Evolutionary conservation across 352 stramenopile genomes (phyloP).

Genomic region (Globisporangium lucens): DNA sequence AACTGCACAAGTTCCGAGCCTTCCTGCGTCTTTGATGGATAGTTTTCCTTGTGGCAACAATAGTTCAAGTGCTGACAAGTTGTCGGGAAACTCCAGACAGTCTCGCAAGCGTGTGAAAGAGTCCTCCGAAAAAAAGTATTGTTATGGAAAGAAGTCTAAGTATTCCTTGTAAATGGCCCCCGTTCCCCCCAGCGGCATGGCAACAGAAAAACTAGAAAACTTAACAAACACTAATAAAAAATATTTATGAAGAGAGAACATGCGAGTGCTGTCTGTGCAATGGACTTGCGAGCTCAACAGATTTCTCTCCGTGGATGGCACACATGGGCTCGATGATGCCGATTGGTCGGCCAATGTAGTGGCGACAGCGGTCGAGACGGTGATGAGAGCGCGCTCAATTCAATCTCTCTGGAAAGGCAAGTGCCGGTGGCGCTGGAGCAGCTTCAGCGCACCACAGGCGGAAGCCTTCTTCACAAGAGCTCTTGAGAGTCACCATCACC

Average conservation of each 20-base stretch:
- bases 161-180: conserved; percentile 51
- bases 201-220: conserved; percentile 73
- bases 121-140: conserved; percentile 42
- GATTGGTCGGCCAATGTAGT: neutral
- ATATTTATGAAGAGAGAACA: conserved; percentile 44
- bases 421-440: neutral
- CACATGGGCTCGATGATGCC: neutral
- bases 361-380: neutral
- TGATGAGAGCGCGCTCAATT: neutral
- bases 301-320: neutral
- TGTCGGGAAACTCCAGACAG: conserved; percentile 42
- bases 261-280: neutral
- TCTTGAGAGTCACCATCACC: too few species aligned
- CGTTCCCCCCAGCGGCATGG: conserved; percentile 9
- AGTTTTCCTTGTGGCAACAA: conserved; percentile 60
- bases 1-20: conserved; percentile 36
- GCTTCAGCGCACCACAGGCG: neutral
- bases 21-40: conserved; percentile 38
- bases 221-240: conserved; percentile 49
- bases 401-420: neutral
- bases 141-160: conserved; percentile 59
- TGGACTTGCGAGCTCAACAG: neutral
- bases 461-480: too few species aligned
- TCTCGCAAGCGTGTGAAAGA: conserved; percentile 49
- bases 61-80: conserved; percentile 79